Percentiles rank a stretch among this genome's conserved stretches.
Evolutionary conservation across 169 alveolate species (phyloP).

Genomic region (Eimeria praecox): DNA sequence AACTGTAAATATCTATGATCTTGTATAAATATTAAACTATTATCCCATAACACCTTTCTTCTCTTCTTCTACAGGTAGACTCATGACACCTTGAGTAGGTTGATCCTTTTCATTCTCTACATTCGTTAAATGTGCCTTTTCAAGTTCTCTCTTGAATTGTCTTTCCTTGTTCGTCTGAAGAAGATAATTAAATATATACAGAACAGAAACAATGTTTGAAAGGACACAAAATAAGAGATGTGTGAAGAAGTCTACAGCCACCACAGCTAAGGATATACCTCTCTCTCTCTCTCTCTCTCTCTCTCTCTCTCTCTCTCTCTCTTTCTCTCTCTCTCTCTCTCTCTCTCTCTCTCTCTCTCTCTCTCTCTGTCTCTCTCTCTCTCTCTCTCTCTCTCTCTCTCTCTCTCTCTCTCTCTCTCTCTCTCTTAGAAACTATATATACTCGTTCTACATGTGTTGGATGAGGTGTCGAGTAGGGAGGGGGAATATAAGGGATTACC

Average conservation of each 20-base stretch:
- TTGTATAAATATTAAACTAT: neutral
- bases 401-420: too few relatives aligned
- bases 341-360: too few relatives aligned
- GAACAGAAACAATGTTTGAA: neutral
- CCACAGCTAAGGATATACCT: too few relatives aligned
- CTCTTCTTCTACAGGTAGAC: conserved; percentile 36
- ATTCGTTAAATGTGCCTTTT: conserved; percentile 48
- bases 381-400: too few relatives aligned
- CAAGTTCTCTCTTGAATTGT: conserved; percentile 53
- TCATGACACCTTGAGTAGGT: conserved; percentile 63
- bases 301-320: too few relatives aligned
- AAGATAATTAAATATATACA: neutral
- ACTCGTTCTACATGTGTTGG: too few relatives aligned
- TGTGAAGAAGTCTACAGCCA: neutral
- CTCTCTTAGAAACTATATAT: too few relatives aligned
- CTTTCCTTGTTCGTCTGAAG: conserved; percentile 34
- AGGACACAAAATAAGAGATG: neutral
- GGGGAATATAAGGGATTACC: too few relatives aligned
- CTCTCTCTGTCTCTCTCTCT: too few relatives aligned
- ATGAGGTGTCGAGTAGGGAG: too few relatives aligned
- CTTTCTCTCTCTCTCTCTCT: too few relatives aligned
- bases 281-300: too few relatives aligned
- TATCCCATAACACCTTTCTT: conserved; percentile 41
- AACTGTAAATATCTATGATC: neutral
- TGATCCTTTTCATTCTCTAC: conserved; percentile 10